phyloP scores from a whole-genome alignment of 768 basidiomycete genomes.

The Termitomyces sp. region DNA sequence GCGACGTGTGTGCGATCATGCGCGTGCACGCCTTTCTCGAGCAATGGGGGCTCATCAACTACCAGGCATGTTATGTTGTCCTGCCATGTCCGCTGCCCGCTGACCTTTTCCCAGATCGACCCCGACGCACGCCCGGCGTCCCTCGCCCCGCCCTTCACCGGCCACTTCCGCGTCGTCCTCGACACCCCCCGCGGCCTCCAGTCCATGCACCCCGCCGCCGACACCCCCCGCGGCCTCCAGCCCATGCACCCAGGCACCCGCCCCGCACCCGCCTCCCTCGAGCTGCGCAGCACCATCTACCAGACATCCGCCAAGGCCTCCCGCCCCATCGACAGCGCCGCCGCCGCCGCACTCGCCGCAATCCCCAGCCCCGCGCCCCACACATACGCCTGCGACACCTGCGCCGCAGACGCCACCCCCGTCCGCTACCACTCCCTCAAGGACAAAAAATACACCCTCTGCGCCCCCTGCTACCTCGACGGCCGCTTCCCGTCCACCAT shows the following conservation, averaged over 20 bases:
- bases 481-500: slow-evolving; percentile 95
- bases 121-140: slow-evolving; percentile 93
- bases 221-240: slow-evolving; percentile 35
- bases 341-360: slow-evolving; percentile 62
- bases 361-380: slow-evolving; percentile 38
- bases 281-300: slow-evolving; percentile 84
- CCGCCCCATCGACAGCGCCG: slow-evolving; percentile 57
- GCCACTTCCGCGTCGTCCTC: slow-evolving; percentile 96
- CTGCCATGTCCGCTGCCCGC: no score
- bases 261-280: slow-evolving; percentile 64
- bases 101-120: slow-evolving; percentile 64
- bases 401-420: slow-evolving; percentile 87
- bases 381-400: slow-evolving; percentile 82
- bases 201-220: slow-evolving; percentile 74
- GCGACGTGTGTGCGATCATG: slow-evolving; percentile 98
- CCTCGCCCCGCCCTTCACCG: slow-evolving; percentile 94
- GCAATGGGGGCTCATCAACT: slow-evolving; percentile 99
- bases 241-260: slow-evolving; percentile 39
- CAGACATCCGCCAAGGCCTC: slow-evolving; percentile 85
- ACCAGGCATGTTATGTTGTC: slow-evolving; percentile 82
- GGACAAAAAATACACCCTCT: slow-evolving; percentile 87
- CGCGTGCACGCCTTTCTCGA: slow-evolving; percentile 98
- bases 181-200: slow-evolving; percentile 96
- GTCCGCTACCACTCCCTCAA: slow-evolving; percentile 91
- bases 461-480: slow-evolving; percentile 89